Percentiles rank a stretch among this genome's conserved stretches.
Conservation (phyloP, 2,329 filamentous ascomycete species). For the Emmonsiellopsis sp. region DNA sequence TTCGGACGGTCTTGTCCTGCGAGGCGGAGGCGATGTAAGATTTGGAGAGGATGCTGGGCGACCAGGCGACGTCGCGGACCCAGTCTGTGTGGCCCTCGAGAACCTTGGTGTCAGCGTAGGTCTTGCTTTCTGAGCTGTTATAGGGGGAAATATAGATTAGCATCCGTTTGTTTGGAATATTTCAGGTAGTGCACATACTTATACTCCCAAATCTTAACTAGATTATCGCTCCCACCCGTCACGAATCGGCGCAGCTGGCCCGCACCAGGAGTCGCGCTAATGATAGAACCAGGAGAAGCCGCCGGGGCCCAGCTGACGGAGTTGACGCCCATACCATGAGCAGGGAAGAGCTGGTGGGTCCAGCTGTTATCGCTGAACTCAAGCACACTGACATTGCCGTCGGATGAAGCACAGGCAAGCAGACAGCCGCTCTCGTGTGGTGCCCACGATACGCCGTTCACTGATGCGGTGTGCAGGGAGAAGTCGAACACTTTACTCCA, state of each 20-base stretch:
- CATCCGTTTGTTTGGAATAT: neutral
- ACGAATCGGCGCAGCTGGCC: constrained; percentile 73
- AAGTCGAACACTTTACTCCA: constrained; percentile 91
- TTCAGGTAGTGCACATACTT: constrained; percentile 39
- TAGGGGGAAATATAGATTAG: constrained; percentile 5
- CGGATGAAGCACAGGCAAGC: constrained; percentile 86
- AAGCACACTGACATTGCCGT: constrained; percentile 86
- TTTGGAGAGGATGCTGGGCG: constrained; percentile 87
- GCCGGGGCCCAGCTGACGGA: constrained; percentile 91
- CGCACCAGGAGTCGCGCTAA: constrained; percentile 58
- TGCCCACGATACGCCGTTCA: constrained; percentile 97
- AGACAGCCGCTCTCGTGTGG: constrained; percentile 92
- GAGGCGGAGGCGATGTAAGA: constrained; percentile 93
- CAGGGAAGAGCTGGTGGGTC: constrained; percentile 80
- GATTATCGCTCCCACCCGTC: constrained; percentile 88
- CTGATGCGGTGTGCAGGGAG: constrained; percentile 84
- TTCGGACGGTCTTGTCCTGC: constrained; percentile 93
- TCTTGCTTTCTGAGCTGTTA: constrained; percentile 40
- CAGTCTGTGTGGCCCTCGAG: constrained; percentile 83
- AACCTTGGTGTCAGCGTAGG: constrained; percentile 45
- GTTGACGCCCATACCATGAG: constrained; percentile 91
- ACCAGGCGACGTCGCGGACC: constrained; percentile 97
- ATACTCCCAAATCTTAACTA: constrained; percentile 87
- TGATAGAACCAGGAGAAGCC: constrained; percentile 71
- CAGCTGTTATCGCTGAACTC: constrained; percentile 96